Percentiles rank a stretch among this genome's conserved stretches.
These are phyloP conservation scores for Gentiana dahurica DNA, from an alignment of 257 asterid genomes.

Conservation along the genomic window DNA sequence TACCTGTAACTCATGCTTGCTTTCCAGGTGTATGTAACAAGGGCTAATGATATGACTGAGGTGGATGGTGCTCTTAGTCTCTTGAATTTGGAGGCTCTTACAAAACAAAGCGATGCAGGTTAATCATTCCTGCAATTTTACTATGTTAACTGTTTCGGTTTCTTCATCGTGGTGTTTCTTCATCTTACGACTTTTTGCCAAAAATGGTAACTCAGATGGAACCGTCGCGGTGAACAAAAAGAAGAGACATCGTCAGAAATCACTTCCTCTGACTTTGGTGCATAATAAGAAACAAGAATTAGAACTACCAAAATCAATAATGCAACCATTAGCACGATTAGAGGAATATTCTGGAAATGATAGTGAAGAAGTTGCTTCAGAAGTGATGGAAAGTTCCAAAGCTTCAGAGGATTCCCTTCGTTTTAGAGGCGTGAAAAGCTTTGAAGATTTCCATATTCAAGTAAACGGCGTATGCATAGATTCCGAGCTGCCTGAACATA, in stretches of 20 bases:
- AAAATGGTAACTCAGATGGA: constrained; percentile 12
- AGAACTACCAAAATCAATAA: constrained; percentile 4
- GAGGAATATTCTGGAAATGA: constrained; percentile 25
- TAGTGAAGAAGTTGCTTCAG: constrained; percentile 29
- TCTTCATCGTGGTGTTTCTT: not conserved
- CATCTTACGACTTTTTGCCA: not conserved
- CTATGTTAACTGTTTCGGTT: too few species aligned
- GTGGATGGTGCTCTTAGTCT: constrained; percentile 95
- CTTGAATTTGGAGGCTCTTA: constrained; percentile 54
- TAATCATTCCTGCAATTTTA: constrained; percentile 12
- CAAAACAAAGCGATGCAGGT: constrained; percentile 64
- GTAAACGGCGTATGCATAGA: constrained; percentile 27
- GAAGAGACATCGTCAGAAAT: constrained; percentile 18
- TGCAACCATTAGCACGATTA: constrained; percentile 3
- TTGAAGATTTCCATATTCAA: constrained; percentile 20
- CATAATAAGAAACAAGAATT: constrained; percentile 21
- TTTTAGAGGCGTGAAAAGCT: constrained; percentile 18
- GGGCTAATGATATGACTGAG: constrained; percentile 67
- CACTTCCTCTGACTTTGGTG: constrained; percentile 22
- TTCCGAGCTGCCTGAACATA: constrained; percentile 23
- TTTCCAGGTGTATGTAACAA: constrained; percentile 45
- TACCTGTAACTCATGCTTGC: constrained; percentile 7
- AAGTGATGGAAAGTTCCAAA: constrained; percentile 19
- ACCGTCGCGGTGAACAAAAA: constrained; percentile 5
- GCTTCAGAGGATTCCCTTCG: constrained; percentile 4